These are phyloP conservation scores for Immersiella caudata DNA, from an alignment of 495 filamentous ascomycete genomes.

Conservation along the genomic window DNA sequence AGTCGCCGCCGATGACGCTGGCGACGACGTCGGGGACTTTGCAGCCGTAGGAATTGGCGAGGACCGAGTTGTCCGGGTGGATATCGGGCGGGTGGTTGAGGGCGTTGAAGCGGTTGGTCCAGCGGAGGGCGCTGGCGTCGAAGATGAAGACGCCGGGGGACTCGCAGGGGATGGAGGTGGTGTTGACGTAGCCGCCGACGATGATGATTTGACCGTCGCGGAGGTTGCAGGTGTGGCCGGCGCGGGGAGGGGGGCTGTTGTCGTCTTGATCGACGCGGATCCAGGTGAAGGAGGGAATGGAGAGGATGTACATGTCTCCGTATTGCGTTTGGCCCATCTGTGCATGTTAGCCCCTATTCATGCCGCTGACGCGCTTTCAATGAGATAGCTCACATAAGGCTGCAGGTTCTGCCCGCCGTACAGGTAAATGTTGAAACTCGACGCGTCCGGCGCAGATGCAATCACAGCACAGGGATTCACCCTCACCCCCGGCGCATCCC, in stretches of 20 bases:
- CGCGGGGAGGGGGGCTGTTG: slow-evolving; percentile 61
- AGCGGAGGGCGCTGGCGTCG: slow-evolving; percentile 61
- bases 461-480: slow-evolving; percentile 76
- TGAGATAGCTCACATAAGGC: slow-evolving; percentile 47
- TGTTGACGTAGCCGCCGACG: slow-evolving; percentile 69
- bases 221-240: slow-evolving; percentile 70
- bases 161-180: slow-evolving; percentile 64
- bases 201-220: slow-evolving; percentile 73
- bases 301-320: slow-evolving; percentile 76
- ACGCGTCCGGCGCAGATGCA: slow-evolving; percentile 69
- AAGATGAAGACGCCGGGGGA: slow-evolving; percentile 71
- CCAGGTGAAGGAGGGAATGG: slow-evolving; percentile 75
- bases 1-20: slow-evolving; percentile 63
- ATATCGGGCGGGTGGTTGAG: slow-evolving; percentile 38
- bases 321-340: slow-evolving; percentile 59
- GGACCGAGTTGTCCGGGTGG: slow-evolving; percentile 48
- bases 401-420: slow-evolving; percentile 74
- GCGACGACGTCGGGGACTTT: slow-evolving; percentile 63
- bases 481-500: slow-evolving; percentile 62
- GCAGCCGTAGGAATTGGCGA: slow-evolving; percentile 65
- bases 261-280: slow-evolving; percentile 59
- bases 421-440: slow-evolving; percentile 73
- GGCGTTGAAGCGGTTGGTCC: slow-evolving; percentile 62
- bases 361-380: background rate
- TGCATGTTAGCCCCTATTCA: background rate